A percentile compares a stretch with the other conserved stretches of the same genome.
Evolutionary conservation across 768 basidiomycete genomes (phyloP).

Genomic region (Gymnopilus dilepis): DNA sequence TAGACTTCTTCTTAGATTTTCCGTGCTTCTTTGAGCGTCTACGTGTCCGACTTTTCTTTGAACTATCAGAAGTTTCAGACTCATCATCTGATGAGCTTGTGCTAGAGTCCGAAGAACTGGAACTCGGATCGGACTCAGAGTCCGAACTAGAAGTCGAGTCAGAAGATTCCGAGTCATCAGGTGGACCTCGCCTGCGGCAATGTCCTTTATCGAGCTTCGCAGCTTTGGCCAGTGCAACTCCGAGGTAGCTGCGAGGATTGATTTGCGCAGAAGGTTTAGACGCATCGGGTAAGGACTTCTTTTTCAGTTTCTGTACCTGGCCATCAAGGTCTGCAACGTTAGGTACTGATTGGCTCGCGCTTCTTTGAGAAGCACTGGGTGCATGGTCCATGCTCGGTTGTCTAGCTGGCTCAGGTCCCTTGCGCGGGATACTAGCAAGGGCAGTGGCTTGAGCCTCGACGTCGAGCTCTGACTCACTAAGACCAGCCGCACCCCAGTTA

Average conservation of each 20-base stretch:
- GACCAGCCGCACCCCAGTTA: constrained; percentile 28
- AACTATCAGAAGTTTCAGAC: neutral
- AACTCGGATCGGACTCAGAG: neutral
- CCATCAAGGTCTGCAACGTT: neutral
- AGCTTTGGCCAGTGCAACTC: constrained; percentile 7
- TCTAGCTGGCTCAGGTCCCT: constrained; percentile 2
- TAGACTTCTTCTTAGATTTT: neutral
- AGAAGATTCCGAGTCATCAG: neutral
- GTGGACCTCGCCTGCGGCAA: neutral
- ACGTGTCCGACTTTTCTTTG: neutral
- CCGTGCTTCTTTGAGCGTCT: neutral
- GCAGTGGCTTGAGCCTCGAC: constrained; percentile 20
- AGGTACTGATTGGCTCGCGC: neutral
- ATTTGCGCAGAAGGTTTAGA: constrained; percentile 11
- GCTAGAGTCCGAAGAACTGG: neutral
- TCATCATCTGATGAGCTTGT: neutral
- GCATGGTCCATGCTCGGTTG: neutral
- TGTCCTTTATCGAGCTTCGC: neutral
- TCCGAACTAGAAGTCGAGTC: constrained; percentile 8
- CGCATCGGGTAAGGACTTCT: neutral
- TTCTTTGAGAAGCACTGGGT: neutral
- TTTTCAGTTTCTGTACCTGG: neutral
- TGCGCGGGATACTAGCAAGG: neutral
- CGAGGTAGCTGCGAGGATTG: constrained; percentile 9
- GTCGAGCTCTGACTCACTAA: constrained; percentile 23